Base-by-base conservation (phyloP, 1,139 yeast species). In the Yamadazyma trypodendri region DNA sequence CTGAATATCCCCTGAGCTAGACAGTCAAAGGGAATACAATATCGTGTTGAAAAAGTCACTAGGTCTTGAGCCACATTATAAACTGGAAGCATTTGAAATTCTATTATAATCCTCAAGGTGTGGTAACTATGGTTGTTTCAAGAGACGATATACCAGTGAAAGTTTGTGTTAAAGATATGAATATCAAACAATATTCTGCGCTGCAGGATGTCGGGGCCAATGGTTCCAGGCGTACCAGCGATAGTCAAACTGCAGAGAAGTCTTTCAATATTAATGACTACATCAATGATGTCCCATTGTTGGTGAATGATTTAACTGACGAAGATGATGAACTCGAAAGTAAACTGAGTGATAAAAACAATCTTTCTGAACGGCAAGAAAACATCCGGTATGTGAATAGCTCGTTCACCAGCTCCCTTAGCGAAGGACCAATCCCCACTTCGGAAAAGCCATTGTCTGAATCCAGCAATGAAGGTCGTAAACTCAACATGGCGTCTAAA, bases 401-500 rank as follows among this genome's bases (percentile, higher is more conserved):
- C n/a, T 11, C 31, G 15, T 28, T 18, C 11, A 9, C 30, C 21
- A 16, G 21, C 15, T 17, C 14, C 9, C 15, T 12, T 12, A 24
- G 9, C 12, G 28, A 24, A 4, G 15, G 6, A 6, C n/a, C n/a
- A 11, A 6, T 18, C n/a, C 9, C 17, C 3, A 6, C 10, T 9
- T 2, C 31, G 2, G 18, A n/a, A 4, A 27, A 25, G 8, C 12
- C 21, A 11, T 15, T 9, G 7, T 6, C 27, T 11, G 31, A 15
- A 4, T 5, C 30, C 16, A 32, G 22, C n/a, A n/a, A 8, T 25
- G 15, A 11, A 25, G 4, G 24, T 7, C 18, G 31, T 1, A 12
- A 20, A 8, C 15, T 20, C 6, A 10, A 27, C 8, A 78, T 89
- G 54, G 95, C 45, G 10, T 40, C 47, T 12, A 34, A 29, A 23